These are phyloP conservation scores for Schizophyllum commune DNA, from an alignment of 1,284 basidiomycete species.

Conservation along the genomic window DNA sequence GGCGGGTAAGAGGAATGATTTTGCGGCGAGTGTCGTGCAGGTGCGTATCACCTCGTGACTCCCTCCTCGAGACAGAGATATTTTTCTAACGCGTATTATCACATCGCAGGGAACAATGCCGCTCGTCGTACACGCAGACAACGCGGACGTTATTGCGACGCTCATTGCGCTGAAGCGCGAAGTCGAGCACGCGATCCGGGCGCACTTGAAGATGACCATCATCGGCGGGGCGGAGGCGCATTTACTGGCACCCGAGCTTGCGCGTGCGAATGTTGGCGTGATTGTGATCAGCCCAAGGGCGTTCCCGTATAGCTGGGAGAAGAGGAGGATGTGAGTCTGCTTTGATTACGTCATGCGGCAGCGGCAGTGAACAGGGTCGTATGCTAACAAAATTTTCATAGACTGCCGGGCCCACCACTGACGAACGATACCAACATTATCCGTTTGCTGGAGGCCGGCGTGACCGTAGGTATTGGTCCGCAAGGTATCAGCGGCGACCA, in stretches of 20 bases:
- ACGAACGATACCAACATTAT: constrained; percentile 43
- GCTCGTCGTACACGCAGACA: constrained; percentile 47
- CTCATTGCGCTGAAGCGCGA: constrained; percentile 56
- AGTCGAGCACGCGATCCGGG: constrained; percentile 35
- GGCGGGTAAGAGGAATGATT: constrained; percentile 16
- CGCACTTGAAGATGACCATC: constrained; percentile 37
- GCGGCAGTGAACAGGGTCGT: too few species aligned
- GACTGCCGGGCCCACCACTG: constrained; percentile 58
- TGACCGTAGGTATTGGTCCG: constrained; percentile 42
- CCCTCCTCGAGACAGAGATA: too few species aligned
- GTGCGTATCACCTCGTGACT: too few species aligned
- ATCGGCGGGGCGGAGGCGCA: constrained; percentile 57
- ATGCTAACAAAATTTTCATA: constrained; percentile 19
- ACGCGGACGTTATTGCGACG: constrained; percentile 61
- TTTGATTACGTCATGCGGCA: too few species aligned
- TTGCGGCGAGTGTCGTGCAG: constrained; percentile 29
- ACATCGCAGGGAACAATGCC: constrained; percentile 19
- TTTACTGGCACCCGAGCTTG: constrained; percentile 55
- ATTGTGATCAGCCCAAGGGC: constrained; percentile 46
- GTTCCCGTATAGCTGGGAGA: constrained; percentile 52
- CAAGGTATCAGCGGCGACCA: constrained; percentile 15
- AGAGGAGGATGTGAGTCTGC: constrained; percentile 41
- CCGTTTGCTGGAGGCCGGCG: constrained; percentile 42
- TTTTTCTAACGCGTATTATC: too few species aligned
- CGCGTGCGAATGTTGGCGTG: constrained; percentile 50